phyloP scores from a whole-genome alignment of 164 flowering plant species.

The Echeveria elegans region DNA sequence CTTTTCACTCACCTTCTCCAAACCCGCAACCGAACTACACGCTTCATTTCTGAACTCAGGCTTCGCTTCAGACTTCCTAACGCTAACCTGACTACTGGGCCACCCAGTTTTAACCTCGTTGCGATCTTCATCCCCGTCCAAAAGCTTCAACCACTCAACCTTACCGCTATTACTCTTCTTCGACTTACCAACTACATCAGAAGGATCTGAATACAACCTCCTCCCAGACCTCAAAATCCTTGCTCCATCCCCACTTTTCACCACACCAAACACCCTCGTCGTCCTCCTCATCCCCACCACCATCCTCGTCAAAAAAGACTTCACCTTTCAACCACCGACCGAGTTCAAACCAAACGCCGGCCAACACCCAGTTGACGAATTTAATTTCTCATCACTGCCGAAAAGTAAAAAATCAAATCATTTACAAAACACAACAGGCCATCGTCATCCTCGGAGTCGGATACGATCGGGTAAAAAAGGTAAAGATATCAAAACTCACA shows the following conservation, averaged over 20 bases:
- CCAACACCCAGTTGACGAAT: not conserved
- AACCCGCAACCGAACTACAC: not conserved
- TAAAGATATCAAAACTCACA: not conserved
- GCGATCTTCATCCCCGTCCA: slow-evolving; percentile 16
- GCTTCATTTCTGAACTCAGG: not conserved
- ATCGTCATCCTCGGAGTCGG: not conserved
- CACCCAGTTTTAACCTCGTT: slow-evolving; percentile 13
- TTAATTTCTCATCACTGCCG: not conserved
- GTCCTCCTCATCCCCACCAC: slow-evolving; percentile 64
- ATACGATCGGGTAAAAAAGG: not conserved
- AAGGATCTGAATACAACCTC: slow-evolving; percentile 34
- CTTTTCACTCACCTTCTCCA: slow-evolving; percentile 2
- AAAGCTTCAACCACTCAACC: slow-evolving; percentile 27
- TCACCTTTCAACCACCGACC: not conserved
- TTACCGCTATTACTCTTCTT: slow-evolving; percentile 12
- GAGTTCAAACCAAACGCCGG: not conserved
- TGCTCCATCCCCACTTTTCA: slow-evolving; percentile 35
- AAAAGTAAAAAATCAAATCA: not conserved
- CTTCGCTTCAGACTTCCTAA: not conserved
- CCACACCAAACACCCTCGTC: slow-evolving; percentile 58
- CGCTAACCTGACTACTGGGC: not conserved
- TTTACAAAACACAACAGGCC: not conserved
- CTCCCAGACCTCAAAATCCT: slow-evolving; percentile 71
- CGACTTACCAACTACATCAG: slow-evolving; percentile 14
- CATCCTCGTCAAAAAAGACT: slow-evolving; percentile 17